Percentiles rank a stretch among this genome's conserved stretches.
phyloP scores from a whole-genome alignment of 495 filamentous ascomycete genomes.

The Hapsidospora chrysogenum region DNA sequence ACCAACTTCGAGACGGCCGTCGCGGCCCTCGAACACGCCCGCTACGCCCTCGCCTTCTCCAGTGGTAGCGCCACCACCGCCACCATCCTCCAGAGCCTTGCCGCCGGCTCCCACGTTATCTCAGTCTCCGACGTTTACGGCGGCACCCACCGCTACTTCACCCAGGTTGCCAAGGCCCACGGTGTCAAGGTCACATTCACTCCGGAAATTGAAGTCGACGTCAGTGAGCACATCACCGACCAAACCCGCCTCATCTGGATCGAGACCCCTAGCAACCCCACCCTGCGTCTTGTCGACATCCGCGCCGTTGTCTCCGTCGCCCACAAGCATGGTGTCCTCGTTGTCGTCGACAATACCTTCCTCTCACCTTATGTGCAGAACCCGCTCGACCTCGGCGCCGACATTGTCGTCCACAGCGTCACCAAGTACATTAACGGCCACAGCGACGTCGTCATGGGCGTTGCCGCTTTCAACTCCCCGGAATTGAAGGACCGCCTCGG shows the following conservation, averaged over 20 bases:
- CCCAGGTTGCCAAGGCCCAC: constrained; percentile 87
- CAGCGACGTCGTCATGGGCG: constrained; percentile 94
- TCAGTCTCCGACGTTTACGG: constrained; percentile 96
- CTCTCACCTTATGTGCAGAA: constrained; percentile 92
- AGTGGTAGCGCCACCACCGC: constrained; percentile 93
- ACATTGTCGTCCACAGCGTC: constrained; percentile 98
- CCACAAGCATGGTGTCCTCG: constrained; percentile 74
- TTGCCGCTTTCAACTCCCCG: constrained; percentile 85
- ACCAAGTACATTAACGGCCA: constrained; percentile 99
- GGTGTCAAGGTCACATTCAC: constrained; percentile 91
- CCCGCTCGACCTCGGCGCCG: constrained; percentile 83
- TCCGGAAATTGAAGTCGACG: constrained; percentile 72
- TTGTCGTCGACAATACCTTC: constrained; percentile 99
- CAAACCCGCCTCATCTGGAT: constrained; percentile 97
- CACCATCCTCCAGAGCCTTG: constrained; percentile 80
- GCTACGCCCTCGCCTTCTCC: constrained; percentile 84
- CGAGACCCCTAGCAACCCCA: constrained; percentile 89
- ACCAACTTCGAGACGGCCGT: constrained; percentile 49
- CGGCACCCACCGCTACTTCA: constrained; percentile 97
- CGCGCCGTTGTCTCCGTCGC: constrained; percentile 62
- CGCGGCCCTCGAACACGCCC: constrained; percentile 81
- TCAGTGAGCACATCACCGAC: constrained; percentile 65
- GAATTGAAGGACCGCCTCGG: constrained; percentile 55
- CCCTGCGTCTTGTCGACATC: constrained; percentile 82
- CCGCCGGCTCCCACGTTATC: constrained; percentile 82